Conservation (phyloP, 495 filamentous ascomycete species). For the Cryomyces minteri region DNA sequence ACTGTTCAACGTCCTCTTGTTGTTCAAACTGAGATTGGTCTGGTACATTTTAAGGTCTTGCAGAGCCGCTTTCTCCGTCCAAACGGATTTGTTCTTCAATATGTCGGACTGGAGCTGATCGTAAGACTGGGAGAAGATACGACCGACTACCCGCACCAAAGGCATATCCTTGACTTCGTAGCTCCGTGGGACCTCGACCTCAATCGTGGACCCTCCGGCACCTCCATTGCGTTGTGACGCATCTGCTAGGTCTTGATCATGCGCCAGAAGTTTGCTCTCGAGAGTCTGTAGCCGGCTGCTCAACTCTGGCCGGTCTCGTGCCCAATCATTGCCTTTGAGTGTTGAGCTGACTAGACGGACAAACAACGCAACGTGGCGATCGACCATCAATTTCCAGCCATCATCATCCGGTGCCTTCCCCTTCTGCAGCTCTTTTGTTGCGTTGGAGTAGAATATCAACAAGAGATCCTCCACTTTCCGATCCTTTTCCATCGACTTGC, state of each 20-base stretch:
- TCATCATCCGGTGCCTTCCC: constrained; percentile 71
- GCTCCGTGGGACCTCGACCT: constrained; percentile 62
- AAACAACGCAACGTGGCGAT: constrained; percentile 89
- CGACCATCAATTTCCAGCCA: constrained; percentile 80
- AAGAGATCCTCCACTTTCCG: constrained; percentile 78
- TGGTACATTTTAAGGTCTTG: constrained; percentile 88
- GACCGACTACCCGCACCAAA: constrained; percentile 68
- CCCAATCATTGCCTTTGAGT: constrained; percentile 63
- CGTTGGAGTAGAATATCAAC: constrained; percentile 79
- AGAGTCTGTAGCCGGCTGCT: constrained; percentile 57
- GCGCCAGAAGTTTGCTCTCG: constrained; percentile 85
- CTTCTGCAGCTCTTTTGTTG: constrained; percentile 72
- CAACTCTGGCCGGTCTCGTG: constrained; percentile 65
- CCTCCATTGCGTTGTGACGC: constrained; percentile 33
- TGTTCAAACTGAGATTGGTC: constrained; percentile 63
- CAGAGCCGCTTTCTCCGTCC: constrained; percentile 84
- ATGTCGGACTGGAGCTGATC: constrained; percentile 71
- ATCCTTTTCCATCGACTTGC: constrained; percentile 77
- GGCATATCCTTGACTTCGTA: constrained; percentile 96
- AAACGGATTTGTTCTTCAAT: constrained; percentile 53
- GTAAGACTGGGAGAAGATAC: constrained; percentile 62
- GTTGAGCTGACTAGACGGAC: constrained; percentile 69
- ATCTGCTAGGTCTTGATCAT: constrained; percentile 72
- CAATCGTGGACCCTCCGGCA: constrained; percentile 41
- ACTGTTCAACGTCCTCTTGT: constrained; percentile 53